Base-by-base conservation (phyloP, 352 stramenopile species). In the Pythium apleroticum region DNA sequence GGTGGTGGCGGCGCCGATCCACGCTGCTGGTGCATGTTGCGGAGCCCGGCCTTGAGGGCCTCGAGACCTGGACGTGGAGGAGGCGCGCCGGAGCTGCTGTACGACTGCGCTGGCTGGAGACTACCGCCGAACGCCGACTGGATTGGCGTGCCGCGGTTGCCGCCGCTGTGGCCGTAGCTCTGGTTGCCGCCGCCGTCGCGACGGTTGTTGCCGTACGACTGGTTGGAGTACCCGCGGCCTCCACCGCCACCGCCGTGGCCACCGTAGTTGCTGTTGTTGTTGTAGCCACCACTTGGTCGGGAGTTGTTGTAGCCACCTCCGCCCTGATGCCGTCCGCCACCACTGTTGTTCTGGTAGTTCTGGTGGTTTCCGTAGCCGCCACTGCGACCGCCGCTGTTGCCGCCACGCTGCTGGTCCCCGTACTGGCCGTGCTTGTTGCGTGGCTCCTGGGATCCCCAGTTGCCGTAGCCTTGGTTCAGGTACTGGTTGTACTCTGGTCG, bases 11-110 rank as follows among this genome's bases (percentile, higher is more conserved):
- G 50, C 73, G 74, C 20, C 62, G 35, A 24, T 61, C 76, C 75
- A 35, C 86, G 84, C 52, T 91, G 79, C 67, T 91, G 81, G 52
- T 95, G 86, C 84, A 95, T 95, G 75, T 81, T 95, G 57, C 86
- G 86, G 28, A 95, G 78, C 52, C 86, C 86, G 25, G 84, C 82
- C 65, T 92, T 92, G 27, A 95, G 64, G 24, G 86, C 86, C 22
- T 95, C 86, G 7, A 95, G 68, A 25, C 82, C 75, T 37, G 73
- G 81, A 14, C 78, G 73, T 3, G 71, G 62, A 12, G 74, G 61
- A 14, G 79, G 58, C 10, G 66, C 73, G 17, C 77, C 74, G n/a
- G 60, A 73, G 2, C 78, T 80, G 3, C 72, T 72, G 68, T 80
- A 88, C 49, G 84, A 63, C 56, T 89, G 76, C 8, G 75, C 66